Evolutionary conservation across 2,329 filamentous ascomycete species (phyloP), one percentile per base, ranked within the genome.

Genomic region (Periconia digitata): DNA sequence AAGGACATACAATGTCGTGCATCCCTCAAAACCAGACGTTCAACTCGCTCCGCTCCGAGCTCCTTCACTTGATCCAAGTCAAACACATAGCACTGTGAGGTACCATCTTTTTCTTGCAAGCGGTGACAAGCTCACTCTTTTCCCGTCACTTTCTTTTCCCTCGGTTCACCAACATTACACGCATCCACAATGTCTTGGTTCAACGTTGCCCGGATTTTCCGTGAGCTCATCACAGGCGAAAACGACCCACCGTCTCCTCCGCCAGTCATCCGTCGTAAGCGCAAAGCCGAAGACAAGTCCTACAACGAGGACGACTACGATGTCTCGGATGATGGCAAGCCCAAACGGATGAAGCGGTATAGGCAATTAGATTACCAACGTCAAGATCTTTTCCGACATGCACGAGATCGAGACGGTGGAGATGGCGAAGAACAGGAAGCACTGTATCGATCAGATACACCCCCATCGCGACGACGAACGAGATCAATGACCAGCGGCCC

Each of bases 271-370:
- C 35, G 35, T n/a, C 16, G 35, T 16, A 38, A 38, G 35, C 35
- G 35, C 35, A 38, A 16, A 38, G 6, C 40, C 42, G 18, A 43
- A n/a, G n/a, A n/a, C n/a, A n/a, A n/a, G n/a, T n/a, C n/a, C n/a
- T n/a, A n/a, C n/a, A n/a, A n/a, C n/a, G n/a, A n/a, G n/a, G n/a
- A n/a, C n/a, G n/a, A n/a, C n/a, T n/a, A n/a, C n/a, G n/a, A n/a
- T n/a, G n/a, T n/a, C n/a, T n/a, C n/a, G 39, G 15, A 20, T 44
- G 40, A 32, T 13, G 27, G n/a, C 27, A 13, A 10, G 10, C 27
- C 27, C 27, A 32, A 32, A 15, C 3, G 8, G 10, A 10, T 4
- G 27, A 32, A 32, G 27, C 27, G 12, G n/a, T 32, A 32, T 10
- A 10, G 3, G 10, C 10, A 32, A 10, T 5, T 3, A 4, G 27